Conservation (phyloP, 164 flowering plant genomes). For the Euptelea pleiosperma region DNA sequence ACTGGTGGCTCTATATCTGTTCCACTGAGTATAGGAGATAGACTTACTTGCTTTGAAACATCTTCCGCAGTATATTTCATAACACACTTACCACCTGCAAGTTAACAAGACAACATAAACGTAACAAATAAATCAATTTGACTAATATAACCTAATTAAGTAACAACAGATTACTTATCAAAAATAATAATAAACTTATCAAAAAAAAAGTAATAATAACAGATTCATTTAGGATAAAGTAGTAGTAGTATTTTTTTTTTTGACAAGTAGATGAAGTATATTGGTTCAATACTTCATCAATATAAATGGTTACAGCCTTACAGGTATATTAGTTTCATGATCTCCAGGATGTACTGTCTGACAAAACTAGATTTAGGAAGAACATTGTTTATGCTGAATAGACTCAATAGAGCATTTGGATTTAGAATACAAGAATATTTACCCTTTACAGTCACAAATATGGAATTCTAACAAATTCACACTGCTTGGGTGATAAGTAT, state of each 20-base stretch:
- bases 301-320: neutral
- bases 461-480: too few relatives aligned
- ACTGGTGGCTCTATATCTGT: constrained; percentile 27
- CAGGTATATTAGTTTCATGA: too few relatives aligned
- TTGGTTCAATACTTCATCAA: neutral
- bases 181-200: too few relatives aligned
- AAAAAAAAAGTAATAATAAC: too few relatives aligned
- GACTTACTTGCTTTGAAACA: constrained; percentile 42
- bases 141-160: too few relatives aligned
- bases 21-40: constrained; percentile 39
- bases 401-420: neutral
- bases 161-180: too few relatives aligned
- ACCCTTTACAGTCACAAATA: neutral
- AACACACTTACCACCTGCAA: constrained; percentile 44
- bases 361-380: neutral
- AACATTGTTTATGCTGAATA: too few relatives aligned
- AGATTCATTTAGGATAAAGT: neutral
- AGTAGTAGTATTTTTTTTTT: too few relatives aligned
- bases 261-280: too few relatives aligned
- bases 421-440: neutral
- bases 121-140: neutral
- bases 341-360: neutral
- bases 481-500: too few relatives aligned
- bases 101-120: constrained; percentile 7
- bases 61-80: constrained; percentile 64